Base-by-base conservation (phyloP, 495 filamentous ascomycete genomes). In the Xylaria scruposa region DNA sequence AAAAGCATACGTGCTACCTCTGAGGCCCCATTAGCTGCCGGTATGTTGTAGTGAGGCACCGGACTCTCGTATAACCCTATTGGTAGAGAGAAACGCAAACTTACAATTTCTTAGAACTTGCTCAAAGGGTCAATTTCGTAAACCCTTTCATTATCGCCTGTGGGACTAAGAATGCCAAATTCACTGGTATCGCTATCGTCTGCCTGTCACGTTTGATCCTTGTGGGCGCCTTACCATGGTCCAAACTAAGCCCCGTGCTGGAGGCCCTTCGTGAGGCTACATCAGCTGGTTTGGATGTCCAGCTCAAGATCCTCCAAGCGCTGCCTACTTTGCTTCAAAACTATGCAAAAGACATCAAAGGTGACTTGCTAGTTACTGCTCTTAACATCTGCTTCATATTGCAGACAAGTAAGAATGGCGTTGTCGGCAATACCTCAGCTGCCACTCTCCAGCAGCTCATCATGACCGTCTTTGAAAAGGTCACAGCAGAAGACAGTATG, bases 391-490 rank as follows among this genome's bases (percentile, higher is more conserved):
- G 96, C 80, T 94, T 94, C 46, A 91, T 92, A 60, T 79, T 99
- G 56, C 94, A 98, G 80, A 90, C 89, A 36, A 94, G 92, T 79
- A 98, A 97, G 81, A 95, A 91, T 81, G 90, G 90, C 40, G 93
- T 97, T 31, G 94, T 98, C 73, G 95, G 94, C 72, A 97, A 96
- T 71, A 97, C 96, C 1, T 95, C 96, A 21, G 94, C 95, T 36
- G 96, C 96, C 58, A 97, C 97, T 3, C 83, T 99, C 65, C 96
- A 97, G 80, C 96, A 99, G 81, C 89, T 98, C 24, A 91, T 98
- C 7, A 93, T 94, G 61, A 91, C 92, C 6, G 92, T 95, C 1
- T 98, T 97, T 82, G 97, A 99, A 79, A 94, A 95, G 80, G 93
- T 98, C 2, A 88, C 90, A 0, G 81, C 82, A 58, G 94, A 98